These are phyloP conservation scores for Rossbeevera mucosa DNA, from an alignment of 768 basidiomycete genomes.

Conservation along the genomic window DNA sequence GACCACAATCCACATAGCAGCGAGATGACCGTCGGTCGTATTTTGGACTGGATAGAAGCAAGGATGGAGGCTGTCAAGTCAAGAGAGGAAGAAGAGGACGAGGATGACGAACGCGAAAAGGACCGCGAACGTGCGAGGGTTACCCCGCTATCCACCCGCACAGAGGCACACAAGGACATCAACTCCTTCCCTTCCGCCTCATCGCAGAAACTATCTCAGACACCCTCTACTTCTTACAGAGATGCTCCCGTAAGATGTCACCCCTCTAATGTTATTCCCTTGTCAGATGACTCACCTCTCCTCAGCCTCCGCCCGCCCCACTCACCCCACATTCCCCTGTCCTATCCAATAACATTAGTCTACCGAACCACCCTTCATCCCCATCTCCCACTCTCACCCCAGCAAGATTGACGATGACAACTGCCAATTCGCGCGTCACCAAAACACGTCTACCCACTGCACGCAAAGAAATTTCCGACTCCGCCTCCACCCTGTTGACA, in stretches of 20 bases:
- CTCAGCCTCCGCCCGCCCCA: slow-evolving; percentile 19
- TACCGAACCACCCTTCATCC: slow-evolving; percentile 15
- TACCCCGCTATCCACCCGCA: slow-evolving; percentile 18
- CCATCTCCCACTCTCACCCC: slow-evolving; percentile 29
- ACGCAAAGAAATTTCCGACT: slow-evolving; percentile 28
- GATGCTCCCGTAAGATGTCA: slow-evolving; percentile 30
- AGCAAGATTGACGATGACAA: slow-evolving; percentile 11
- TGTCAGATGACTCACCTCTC: slow-evolving; percentile 5
- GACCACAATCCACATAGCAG: slow-evolving; percentile 44
- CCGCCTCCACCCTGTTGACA: slow-evolving; percentile 9
- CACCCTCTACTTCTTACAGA: slow-evolving; percentile 14
- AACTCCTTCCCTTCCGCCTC: slow-evolving; percentile 14
- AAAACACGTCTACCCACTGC: slow-evolving; percentile 27
- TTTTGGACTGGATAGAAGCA: slow-evolving; percentile 85
- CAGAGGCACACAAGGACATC: slow-evolving; percentile 19
- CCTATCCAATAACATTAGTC: slow-evolving; percentile 15
- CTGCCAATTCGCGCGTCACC: slow-evolving; percentile 20
- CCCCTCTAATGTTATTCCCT: not conserved
- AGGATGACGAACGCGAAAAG: slow-evolving; percentile 68
- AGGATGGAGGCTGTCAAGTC: slow-evolving; percentile 70
- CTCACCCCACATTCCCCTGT: slow-evolving; percentile 34
- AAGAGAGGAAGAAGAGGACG: slow-evolving; percentile 77
- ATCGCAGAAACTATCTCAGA: slow-evolving; percentile 17
- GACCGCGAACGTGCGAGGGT: slow-evolving; percentile 40
- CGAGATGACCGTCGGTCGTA: slow-evolving; percentile 70